Evolutionary conservation across 2,329 filamentous ascomycete genomes (phyloP), one percentile per base, ranked within the genome.

Genomic region (Hawksworthiomyces lignivorus): DNA sequence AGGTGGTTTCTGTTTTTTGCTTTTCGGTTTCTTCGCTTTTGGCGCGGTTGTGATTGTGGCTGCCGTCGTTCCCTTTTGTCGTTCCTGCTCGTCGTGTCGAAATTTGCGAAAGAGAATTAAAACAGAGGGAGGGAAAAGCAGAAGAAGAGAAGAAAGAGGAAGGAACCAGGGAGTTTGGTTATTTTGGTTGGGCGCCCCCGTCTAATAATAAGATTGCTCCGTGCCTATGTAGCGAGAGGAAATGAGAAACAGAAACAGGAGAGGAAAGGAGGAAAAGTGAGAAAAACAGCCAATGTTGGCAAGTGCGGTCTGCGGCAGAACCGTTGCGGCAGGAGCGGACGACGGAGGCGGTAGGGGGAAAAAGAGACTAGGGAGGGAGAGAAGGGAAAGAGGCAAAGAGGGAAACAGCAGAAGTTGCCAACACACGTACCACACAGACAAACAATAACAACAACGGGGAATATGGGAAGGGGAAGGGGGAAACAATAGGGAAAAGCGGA

Each of bases 371-470:
- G 20, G 36, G n/a, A 28, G 7, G 21, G 36, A 32, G 31, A 26
- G 31, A 17, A 28, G 21, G 15, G 19, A 26, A 26, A 26, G 24
- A 26, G 24, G 8, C 24, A 26, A 12, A 26, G 12, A 8, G 12
- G 3, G 8, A 26, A 26, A 26, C 24, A 26, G 24, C 24, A 12
- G 24, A n/a, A n/a, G n/a, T n/a, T n/a, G n/a, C n/a, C n/a, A n/a
- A n/a, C 24, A 15, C 37, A 12, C 17, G 30, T 14, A 21, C 17
- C 30, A 18, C 21, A 33, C 20, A 41, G n/a, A n/a, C n/a, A n/a
- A n/a, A n/a, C n/a, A 41, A 41, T 31, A 41, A 41, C 18, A 41
- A 41, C 38, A 41, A 41, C 36, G 39, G 39, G 32, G 39, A 26
- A n/a, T n/a, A n/a, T n/a, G n/a, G n/a, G n/a, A n/a, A n/a, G n/a